These are phyloP conservation scores for Penicillium coffeae DNA, from an alignment of 495 filamentous ascomycete genomes.

Conservation along the genomic window DNA sequence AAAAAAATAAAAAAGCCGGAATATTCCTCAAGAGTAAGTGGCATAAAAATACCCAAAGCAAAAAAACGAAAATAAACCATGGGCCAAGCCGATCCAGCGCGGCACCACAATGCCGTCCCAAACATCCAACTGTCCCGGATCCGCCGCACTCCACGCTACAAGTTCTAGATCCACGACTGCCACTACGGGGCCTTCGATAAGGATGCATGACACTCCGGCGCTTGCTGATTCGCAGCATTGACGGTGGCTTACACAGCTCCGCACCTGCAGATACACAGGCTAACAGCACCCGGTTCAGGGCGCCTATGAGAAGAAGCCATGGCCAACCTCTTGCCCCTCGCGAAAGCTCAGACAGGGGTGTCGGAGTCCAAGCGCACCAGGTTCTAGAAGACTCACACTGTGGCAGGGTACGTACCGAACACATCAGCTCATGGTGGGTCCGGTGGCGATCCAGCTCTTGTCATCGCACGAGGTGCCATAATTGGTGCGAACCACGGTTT, in stretches of 20 bases:
- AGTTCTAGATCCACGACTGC: background rate
- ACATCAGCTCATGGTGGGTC: constrained; percentile 14
- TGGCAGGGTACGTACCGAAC: constrained; percentile 10
- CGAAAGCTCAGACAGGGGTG: background rate
- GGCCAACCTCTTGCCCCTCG: background rate
- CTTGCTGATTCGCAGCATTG: background rate
- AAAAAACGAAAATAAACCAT: background rate
- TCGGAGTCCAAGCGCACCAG: background rate
- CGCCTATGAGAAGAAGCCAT: background rate
- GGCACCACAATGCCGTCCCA: no score
- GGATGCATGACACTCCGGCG: constrained; percentile 3
- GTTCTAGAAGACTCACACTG: constrained; percentile 9
- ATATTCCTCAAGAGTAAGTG: no score
- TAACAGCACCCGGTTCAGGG: background rate
- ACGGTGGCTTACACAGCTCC: background rate
- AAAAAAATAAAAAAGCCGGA: no score
- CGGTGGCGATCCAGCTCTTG: constrained; percentile 11
- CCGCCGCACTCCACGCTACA: no score
- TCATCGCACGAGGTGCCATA: background rate
- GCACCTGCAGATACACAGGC: background rate
- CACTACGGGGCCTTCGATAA: background rate
- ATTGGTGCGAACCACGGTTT: background rate
- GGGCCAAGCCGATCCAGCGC: no score
- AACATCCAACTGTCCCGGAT: no score
- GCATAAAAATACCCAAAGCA: background rate